Conservation (phyloP, 306 rosid species). For the Pyrus bretschneideri region DNA sequence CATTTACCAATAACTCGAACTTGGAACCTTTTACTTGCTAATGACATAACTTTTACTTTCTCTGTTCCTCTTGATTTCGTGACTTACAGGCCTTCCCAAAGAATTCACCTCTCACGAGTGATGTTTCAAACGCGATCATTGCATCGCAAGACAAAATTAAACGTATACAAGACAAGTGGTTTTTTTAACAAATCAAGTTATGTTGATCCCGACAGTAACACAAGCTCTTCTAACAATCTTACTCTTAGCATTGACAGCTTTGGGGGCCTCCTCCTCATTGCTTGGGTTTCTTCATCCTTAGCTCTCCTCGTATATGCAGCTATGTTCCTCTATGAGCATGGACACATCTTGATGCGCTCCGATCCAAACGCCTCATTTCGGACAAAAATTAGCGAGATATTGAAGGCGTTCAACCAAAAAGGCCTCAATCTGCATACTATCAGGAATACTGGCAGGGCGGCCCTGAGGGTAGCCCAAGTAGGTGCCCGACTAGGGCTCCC, state of each 20-base stretch:
- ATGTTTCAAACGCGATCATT: conserved; percentile 50
- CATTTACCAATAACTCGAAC: too few relatives aligned
- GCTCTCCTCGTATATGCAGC: conserved; percentile 10
- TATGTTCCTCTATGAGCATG: conserved; percentile 2
- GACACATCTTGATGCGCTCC: not conserved
- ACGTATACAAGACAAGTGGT: conserved; percentile 31
- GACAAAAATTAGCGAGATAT: not conserved
- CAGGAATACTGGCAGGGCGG: too few relatives aligned
- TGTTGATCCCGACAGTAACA: too few relatives aligned
- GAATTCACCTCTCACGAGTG: not conserved
- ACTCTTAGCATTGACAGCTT: conserved; percentile 45
- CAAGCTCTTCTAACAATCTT: conserved; percentile 19
- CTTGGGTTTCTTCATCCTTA: conserved; percentile 18
- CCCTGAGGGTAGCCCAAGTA: too few relatives aligned
- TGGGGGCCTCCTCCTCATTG: conserved; percentile 58
- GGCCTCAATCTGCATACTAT: too few relatives aligned
- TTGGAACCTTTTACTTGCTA: too few relatives aligned
- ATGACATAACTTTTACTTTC: too few relatives aligned
- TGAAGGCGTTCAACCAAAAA: not conserved
- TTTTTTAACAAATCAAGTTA: too few relatives aligned
- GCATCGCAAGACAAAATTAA: conserved; percentile 44
- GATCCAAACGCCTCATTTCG: conserved; percentile 18
- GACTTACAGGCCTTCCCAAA: too few relatives aligned
- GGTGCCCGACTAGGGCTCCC: too few relatives aligned
- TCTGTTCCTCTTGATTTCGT: too few relatives aligned